Percentiles rank a stretch among this genome's conserved stretches.
phyloP scores from a whole-genome alignment of 2,329 filamentous ascomycete genomes.

The Cytospora piceicola region DNA sequence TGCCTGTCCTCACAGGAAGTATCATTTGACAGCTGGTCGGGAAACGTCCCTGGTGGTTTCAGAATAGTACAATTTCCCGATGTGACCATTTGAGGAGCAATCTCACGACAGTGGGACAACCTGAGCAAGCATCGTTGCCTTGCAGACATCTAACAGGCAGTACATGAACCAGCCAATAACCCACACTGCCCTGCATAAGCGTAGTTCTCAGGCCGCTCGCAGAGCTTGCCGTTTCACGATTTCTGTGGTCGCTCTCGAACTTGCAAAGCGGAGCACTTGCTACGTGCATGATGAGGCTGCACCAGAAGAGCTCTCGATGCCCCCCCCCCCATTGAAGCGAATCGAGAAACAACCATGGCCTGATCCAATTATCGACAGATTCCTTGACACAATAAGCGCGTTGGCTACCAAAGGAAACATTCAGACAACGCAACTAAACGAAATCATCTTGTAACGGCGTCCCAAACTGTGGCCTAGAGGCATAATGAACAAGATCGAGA shows the following conservation, averaged over 20 bases:
- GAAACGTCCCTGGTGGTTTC: slow-evolving; percentile 26
- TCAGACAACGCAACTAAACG: neutral
- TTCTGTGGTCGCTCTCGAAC: slow-evolving; percentile 6
- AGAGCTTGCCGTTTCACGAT: slow-evolving; percentile 21
- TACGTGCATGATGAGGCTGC: slow-evolving; percentile 15
- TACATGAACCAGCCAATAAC: slow-evolving; percentile 17
- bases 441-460: neutral
- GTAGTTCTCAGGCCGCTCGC: slow-evolving; percentile 31
- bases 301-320: neutral
- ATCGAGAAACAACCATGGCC: neutral
- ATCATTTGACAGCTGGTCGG: slow-evolving; percentile 4
- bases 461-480: slow-evolving; percentile 7
- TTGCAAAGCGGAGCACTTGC: slow-evolving; percentile 9
- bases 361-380: neutral
- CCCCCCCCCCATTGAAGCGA: slow-evolving; percentile 11
- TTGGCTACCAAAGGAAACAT: slow-evolving; percentile 5
- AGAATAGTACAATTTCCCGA: slow-evolving; percentile 30
- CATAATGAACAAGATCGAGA: slow-evolving; percentile 5
- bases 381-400: neutral
- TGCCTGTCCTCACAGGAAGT: neutral
- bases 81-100: slow-evolving; percentile 28
- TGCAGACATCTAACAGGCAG: slow-evolving; percentile 12
- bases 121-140: slow-evolving; percentile 13
- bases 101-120: slow-evolving; percentile 30
- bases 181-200: slow-evolving; percentile 31